These are phyloP conservation scores for Aspergillus bridgeri DNA, from an alignment of 495 filamentous ascomycete genomes.

Conservation along the genomic window DNA sequence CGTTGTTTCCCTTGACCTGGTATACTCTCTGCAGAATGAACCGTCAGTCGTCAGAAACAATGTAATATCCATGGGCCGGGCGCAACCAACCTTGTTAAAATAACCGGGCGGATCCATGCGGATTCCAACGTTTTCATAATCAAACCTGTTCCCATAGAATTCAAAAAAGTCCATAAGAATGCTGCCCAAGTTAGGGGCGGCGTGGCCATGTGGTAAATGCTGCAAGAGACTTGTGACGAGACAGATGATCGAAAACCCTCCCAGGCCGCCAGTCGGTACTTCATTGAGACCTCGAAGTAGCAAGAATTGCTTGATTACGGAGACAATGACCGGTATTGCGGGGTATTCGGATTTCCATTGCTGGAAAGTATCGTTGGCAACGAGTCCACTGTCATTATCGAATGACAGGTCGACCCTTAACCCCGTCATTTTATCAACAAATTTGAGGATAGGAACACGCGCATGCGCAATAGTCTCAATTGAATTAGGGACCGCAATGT, in stretches of 20 bases:
- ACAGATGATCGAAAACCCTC: constrained; percentile 90
- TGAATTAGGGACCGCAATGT: constrained; percentile 48
- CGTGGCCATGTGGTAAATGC: constrained; percentile 60
- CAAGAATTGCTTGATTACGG: constrained; percentile 88
- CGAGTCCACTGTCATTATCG: constrained; percentile 78
- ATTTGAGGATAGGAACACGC: constrained; percentile 93
- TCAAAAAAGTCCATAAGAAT: constrained; percentile 82
- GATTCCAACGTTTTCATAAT: constrained; percentile 64
- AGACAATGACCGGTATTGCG: constrained; percentile 75
- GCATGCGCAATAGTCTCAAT: constrained; percentile 67
- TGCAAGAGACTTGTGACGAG: constrained; percentile 85
- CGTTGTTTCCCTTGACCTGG: constrained; percentile 27
- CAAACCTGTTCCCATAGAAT: constrained; percentile 79
- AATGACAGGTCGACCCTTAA: constrained; percentile 89
- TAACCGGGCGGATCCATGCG: constrained; percentile 67
- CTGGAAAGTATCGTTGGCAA: constrained; percentile 73
- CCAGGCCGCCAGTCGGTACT: constrained; percentile 84
- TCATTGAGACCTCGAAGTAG: constrained; percentile 87
- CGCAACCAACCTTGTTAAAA: constrained; percentile 63
- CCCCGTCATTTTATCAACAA: constrained; percentile 65
- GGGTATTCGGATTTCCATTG: constrained; percentile 76
- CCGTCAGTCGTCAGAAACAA: constrained; percentile 3
- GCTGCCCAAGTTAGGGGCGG: constrained; percentile 68
- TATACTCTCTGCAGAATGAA: constrained; percentile 17
- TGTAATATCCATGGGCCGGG: neutral